These are phyloP conservation scores for Eutrema salsugineum DNA, from an alignment of 441 rosid genomes.

Conservation along the genomic window DNA sequence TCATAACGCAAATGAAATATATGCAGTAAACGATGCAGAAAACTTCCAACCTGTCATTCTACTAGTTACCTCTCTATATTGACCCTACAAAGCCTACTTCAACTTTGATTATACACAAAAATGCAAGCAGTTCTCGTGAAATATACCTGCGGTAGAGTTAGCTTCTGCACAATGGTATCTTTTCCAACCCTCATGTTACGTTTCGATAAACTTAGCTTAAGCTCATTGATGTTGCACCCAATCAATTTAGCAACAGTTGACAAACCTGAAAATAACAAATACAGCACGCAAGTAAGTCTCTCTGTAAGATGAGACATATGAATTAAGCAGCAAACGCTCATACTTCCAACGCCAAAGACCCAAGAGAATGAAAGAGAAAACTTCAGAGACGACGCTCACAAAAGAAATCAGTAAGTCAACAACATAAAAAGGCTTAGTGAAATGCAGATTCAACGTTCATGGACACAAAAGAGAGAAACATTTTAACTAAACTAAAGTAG, in stretches of 20 bases:
- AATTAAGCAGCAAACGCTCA: not conserved
- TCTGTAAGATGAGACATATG: not conserved
- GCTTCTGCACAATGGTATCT: constrained; percentile 86
- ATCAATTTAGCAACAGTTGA: constrained; percentile 74
- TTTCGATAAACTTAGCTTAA: constrained; percentile 78
- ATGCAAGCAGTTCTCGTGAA: not conserved
- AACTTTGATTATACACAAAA: not conserved
- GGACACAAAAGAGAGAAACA: not conserved
- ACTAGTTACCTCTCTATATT: not conserved
- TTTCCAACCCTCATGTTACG: constrained; percentile 97
- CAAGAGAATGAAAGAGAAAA: not conserved
- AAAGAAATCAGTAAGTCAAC: not conserved
- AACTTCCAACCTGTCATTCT: not conserved
- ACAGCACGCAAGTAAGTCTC: not conserved
- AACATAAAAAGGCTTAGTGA: not conserved
- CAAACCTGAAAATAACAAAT: constrained; percentile 50
- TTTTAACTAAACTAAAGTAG: not conserved
- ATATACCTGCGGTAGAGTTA: constrained; percentile 85
- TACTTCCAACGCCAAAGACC: not conserved
- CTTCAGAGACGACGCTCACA: not conserved
- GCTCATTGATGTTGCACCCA: constrained; percentile 68
- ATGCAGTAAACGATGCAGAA: not conserved
- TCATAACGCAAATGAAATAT: not conserved
- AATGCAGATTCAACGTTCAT: not conserved
- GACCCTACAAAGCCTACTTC: constrained; percentile 5